Percentiles rank a stretch among this genome's conserved stretches.
Evolutionary conservation across 78 protist species (phyloP).

Genomic region (Pigoraptor vietnamica): DNA sequence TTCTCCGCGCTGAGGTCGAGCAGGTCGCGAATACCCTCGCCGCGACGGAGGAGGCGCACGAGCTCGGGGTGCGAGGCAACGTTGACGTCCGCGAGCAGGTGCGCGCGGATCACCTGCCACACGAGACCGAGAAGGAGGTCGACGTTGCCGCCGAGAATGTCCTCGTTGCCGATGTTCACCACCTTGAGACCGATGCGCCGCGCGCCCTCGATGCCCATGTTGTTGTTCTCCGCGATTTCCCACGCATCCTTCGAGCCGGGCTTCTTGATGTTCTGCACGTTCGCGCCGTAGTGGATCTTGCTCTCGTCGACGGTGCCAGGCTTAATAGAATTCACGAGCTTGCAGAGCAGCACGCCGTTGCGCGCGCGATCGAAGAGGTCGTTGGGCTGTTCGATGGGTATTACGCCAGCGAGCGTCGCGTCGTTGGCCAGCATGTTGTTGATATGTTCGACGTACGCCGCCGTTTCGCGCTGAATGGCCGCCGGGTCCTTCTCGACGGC

Average conservation of each 20-base stretch:
- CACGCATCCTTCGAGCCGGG: conserved; percentile 39
- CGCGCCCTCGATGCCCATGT: conserved; percentile 34
- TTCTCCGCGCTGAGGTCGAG: conserved; percentile 72
- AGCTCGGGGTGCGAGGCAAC: conserved; percentile 80
- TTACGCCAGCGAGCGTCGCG: neutral
- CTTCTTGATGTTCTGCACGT: conserved; percentile 64
- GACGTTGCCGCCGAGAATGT: conserved; percentile 70
- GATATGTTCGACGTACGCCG: conserved; percentile 44
- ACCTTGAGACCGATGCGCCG: conserved; percentile 35
- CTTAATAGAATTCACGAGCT: conserved; percentile 67
- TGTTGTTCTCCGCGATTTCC: conserved; percentile 1
- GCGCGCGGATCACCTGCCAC: conserved; percentile 79
- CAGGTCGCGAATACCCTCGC: conserved; percentile 78
- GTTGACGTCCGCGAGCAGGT: conserved; percentile 23
- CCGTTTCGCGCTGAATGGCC: conserved; percentile 65
- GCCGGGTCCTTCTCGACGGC: neutral
- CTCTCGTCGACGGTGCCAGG: conserved; percentile 80
- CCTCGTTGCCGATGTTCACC: conserved; percentile 75
- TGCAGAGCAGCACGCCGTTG: conserved; percentile 78
- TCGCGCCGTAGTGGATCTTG: conserved; percentile 61
- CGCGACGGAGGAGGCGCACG: conserved; percentile 75
- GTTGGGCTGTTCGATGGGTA: too few species aligned
- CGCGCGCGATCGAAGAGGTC: conserved; percentile 33
- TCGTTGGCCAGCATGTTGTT: conserved; percentile 48
- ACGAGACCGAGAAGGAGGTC: conserved; percentile 62